A percentile compares a stretch with the other conserved stretches of the same genome.
phyloP scores from a whole-genome alignment of 106 monocot species.

The Acorus calamus region DNA sequence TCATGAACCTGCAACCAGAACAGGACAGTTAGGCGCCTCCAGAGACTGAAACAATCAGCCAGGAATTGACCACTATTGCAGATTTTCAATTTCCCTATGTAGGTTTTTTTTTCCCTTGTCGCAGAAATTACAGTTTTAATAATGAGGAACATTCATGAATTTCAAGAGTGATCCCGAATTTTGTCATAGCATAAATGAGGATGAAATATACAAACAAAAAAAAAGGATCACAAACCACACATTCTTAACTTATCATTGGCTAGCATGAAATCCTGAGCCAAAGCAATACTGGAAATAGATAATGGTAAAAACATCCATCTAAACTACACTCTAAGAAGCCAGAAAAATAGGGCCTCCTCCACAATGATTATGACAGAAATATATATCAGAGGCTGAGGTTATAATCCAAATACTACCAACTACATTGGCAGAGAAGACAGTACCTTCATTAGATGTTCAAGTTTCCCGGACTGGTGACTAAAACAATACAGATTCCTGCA shows the following conservation, averaged over 20 bases:
- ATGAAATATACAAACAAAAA: neutral
- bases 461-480: conserved; percentile 90
- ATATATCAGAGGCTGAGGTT: neutral
- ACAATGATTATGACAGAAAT: neutral
- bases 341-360: neutral
- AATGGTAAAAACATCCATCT: too few species aligned
- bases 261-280: too few species aligned
- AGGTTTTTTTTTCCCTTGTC: too few species aligned
- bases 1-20: conserved; percentile 62
- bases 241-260: too few species aligned
- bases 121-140: neutral
- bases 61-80: too few species aligned
- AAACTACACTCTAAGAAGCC: neutral
- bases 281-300: too few species aligned
- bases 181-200: neutral
- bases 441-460: conserved; percentile 99
- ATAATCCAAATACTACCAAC: neutral
- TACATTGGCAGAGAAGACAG: neutral
- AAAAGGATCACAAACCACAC: neutral
- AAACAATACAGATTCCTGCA: conserved; percentile 97
- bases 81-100: too few species aligned
- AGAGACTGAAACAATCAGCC: too few species aligned
- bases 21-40: neutral
- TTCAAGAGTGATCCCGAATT: neutral
- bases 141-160: neutral